These are phyloP conservation scores for Niebla homalea DNA, from an alignment of 495 filamentous ascomycete species.

Conservation along the genomic window DNA sequence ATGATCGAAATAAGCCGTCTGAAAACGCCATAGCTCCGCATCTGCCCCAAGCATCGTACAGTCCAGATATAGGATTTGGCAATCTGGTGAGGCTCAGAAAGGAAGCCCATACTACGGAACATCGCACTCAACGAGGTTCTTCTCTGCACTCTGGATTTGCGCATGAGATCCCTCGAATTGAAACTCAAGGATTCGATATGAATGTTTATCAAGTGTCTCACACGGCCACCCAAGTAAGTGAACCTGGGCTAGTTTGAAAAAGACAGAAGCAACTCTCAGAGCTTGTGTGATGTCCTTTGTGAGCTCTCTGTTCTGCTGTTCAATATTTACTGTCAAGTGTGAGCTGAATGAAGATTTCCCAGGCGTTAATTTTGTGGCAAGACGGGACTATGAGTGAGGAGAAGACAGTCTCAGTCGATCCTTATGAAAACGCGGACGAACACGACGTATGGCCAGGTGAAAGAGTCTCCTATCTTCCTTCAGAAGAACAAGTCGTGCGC, in stretches of 20 bases:
- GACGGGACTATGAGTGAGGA: slow-evolving; percentile 38
- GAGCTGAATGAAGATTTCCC: too few species aligned
- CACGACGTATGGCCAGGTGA: slow-evolving; percentile 49
- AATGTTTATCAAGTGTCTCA: slow-evolving; percentile 36
- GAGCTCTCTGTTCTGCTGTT: too few species aligned
- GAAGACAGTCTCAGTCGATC: slow-evolving; percentile 27
- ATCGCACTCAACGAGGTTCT: slow-evolving; percentile 33
- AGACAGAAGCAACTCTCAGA: too few species aligned
- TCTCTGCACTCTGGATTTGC: neutral
- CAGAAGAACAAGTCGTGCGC: slow-evolving; percentile 9
- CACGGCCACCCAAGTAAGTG: too few species aligned
- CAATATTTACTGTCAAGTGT: too few species aligned
- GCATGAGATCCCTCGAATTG: slow-evolving; percentile 30
- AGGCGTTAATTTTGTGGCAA: slow-evolving; percentile 40
- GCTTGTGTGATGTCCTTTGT: too few species aligned
- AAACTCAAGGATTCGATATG: slow-evolving; percentile 42
- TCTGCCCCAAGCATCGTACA: slow-evolving; percentile 14
- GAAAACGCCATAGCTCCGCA: slow-evolving; percentile 6
- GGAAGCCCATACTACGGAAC: slow-evolving; percentile 21
- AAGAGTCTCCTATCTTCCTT: slow-evolving; percentile 35
- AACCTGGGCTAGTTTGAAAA: too few species aligned
- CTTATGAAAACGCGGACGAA: slow-evolving; percentile 36
- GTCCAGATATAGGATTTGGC: slow-evolving; percentile 21
- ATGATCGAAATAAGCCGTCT: slow-evolving; percentile 14
- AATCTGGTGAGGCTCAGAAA: slow-evolving; percentile 42